These are phyloP conservation scores for Lactarius hengduanensis DNA, from an alignment of 768 basidiomycete species.

Conservation along the genomic window DNA sequence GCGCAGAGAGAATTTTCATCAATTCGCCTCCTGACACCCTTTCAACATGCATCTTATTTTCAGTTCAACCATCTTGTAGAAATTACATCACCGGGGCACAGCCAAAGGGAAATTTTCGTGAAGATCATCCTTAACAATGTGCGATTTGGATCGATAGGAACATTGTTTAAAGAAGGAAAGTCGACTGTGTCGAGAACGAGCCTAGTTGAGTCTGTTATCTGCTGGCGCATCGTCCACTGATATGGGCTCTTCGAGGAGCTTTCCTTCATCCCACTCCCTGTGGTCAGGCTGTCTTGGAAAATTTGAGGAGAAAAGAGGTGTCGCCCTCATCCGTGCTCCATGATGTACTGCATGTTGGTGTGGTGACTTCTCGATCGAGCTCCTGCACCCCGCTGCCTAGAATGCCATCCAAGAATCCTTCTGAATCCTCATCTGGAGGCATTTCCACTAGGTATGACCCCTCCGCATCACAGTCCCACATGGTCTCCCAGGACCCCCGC, in stretches of 20 bases:
- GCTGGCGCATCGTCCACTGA: background rate
- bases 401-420: background rate
- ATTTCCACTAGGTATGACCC: background rate
- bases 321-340: constrained; percentile 6
- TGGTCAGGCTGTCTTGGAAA: constrained; percentile 7
- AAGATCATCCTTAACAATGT: background rate
- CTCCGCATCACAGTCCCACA: constrained; percentile 17
- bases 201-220: background rate
- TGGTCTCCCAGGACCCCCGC: constrained; percentile 8
- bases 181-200: background rate
- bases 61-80: too few relatives aligned
- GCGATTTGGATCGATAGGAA: background rate
- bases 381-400: background rate
- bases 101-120: too few relatives aligned
- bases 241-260: background rate
- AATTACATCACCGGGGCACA: too few relatives aligned
- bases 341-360: background rate
- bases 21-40: too few relatives aligned
- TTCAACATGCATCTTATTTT: too few relatives aligned
- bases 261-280: background rate
- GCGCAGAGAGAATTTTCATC: too few relatives aligned
- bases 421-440: background rate
- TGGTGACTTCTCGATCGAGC: background rate
- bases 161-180: too few relatives aligned
- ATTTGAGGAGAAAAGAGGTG: constrained; percentile 13